Percentiles rank a stretch among this genome's conserved stretches.
phyloP scores from a whole-genome alignment of 2,329 filamentous ascomycete genomes.

The Apiospora rasikravindrae region DNA sequence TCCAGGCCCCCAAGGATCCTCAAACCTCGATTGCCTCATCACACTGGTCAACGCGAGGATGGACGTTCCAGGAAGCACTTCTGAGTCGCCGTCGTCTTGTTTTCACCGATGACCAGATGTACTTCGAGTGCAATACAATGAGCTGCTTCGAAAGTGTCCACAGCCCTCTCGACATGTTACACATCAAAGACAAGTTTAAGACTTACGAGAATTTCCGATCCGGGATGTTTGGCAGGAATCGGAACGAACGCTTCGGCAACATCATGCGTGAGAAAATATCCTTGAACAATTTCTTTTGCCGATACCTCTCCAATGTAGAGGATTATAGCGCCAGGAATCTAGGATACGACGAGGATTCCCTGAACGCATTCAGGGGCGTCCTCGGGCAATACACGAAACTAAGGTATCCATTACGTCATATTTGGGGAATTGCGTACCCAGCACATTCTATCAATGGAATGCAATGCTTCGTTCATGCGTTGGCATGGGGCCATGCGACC shows the following conservation, averaged over 20 bases:
- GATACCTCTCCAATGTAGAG: not conserved
- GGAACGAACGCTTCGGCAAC: not conserved
- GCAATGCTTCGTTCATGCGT: not conserved
- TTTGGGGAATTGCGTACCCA: not conserved
- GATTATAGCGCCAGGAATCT: not conserved
- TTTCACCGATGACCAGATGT: slow-evolving; percentile 47
- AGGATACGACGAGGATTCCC: not conserved
- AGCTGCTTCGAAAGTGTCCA: not conserved
- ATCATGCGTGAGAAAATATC: not conserved
- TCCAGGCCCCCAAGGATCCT: slow-evolving; percentile 31
- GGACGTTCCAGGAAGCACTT: slow-evolving; percentile 47
- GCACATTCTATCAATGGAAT: no score
- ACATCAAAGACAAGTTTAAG: not conserved
- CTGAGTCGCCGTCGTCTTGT: slow-evolving; percentile 43
- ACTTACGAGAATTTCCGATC: not conserved
- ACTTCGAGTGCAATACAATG: slow-evolving; percentile 40
- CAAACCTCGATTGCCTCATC: slow-evolving; percentile 29
- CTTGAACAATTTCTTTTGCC: not conserved
- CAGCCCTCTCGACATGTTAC: not conserved
- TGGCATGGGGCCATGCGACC: not conserved
- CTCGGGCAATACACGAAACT: not conserved
- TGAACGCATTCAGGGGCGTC: not conserved
- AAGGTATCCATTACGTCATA: not conserved
- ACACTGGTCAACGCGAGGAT: slow-evolving; percentile 43
- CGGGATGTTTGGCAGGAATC: not conserved